Evolutionary conservation across 148 eudicot genomes (phyloP), one percentile per base, ranked within the genome.

Genomic region (Camellia lanceoleosa): DNA sequence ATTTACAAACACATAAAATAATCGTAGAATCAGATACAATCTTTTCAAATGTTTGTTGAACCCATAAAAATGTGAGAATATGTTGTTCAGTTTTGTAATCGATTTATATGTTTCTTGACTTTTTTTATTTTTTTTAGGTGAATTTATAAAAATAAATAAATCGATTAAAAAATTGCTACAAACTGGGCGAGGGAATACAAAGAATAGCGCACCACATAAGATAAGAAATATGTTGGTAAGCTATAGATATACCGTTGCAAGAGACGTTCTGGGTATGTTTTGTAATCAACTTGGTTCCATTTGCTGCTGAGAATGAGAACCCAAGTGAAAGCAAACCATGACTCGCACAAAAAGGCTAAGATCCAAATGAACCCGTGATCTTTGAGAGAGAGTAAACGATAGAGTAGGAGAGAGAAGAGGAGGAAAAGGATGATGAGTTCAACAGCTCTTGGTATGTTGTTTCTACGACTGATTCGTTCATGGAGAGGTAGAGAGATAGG

Each of bases 281-380:
- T 41, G 66, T 18, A 18, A 3, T 60, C 20, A 0, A 74, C n/a
- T 65, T 70, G 86, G 81, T 59, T 83, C 88, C 88, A 86, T 72
- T 86, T 86, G 43, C 14, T 9, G 72, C 7, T 65, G 51, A 80
- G 46, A 9, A 2, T 7, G 12, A 83, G 64, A 58, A 83, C 71
- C 85, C 88, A 86, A 0, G 0, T 4, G 68, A 86, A 68, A 20
- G 82, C 54, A 71, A 86, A 86, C 74, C 85, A 86, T 14, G 79
- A 76, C 76, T 86, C 85, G 44, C 88, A 86, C 5, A 80, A 41
- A 10, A 80, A 74, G 2, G 88, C 88, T 6, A 86, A 46, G 2
- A 83, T 73, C 83, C 85, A 83, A 30, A 60, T n/a, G 68, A 80
- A 41, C 15, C 85, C 83, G 43, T 83, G 81, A 20, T 73, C 77